Evolutionary conservation across 345 rosid species (phyloP), one percentile per base, ranked within the genome.

Genomic region (Kandelia obovata): DNA sequence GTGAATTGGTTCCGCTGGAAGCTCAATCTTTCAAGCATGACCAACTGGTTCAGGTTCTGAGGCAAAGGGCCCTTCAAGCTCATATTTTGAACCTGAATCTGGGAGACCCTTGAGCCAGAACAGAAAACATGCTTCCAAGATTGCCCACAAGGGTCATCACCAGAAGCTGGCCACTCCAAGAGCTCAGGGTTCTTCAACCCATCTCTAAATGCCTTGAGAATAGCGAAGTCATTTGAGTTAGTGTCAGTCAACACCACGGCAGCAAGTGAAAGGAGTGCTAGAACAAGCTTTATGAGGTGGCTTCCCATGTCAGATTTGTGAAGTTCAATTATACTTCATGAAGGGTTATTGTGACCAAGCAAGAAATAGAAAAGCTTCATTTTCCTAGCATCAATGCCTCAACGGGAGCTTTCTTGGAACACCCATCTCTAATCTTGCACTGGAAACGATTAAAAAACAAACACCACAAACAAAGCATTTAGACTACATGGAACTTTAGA

Each of bases 1-100:
- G 78, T 76, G 64, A 90, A 88, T 11, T 73, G 78, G 73, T 90
- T 90, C 68, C 72, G 84, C 64, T 90, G 96, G 11, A 90, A 71
- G 51, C 96, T 92, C 37, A 90, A 28, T 70, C 82, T 75, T 20
- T 78, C 57, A 46, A 90, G 89, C 80, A 70, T 78, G 71, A 76
- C 53, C 51, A 90, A 84, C 72, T 67, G 75, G 86, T 90, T 90
- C 56, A 88, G 71, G 80, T 62, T 80, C 64, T 71, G 81, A 53
- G 96, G 92, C 72, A 90, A 74, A 67, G 83, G 57, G n/a, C 96
- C 96, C 57, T 82, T 79, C 77, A 90, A 77, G 34, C 86, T 87
- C 69, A 86, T 34, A 28, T 64, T 64, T 65, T 86, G 87, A 60
- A 86, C 88, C 75, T 87, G 86, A 80, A 90, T 88, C 74, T 87